A percentile compares a stretch with the other conserved stretches of the same genome.
phyloP scores from a whole-genome alignment of 1,284 basidiomycete species.

The Melampsora occidentalis region DNA sequence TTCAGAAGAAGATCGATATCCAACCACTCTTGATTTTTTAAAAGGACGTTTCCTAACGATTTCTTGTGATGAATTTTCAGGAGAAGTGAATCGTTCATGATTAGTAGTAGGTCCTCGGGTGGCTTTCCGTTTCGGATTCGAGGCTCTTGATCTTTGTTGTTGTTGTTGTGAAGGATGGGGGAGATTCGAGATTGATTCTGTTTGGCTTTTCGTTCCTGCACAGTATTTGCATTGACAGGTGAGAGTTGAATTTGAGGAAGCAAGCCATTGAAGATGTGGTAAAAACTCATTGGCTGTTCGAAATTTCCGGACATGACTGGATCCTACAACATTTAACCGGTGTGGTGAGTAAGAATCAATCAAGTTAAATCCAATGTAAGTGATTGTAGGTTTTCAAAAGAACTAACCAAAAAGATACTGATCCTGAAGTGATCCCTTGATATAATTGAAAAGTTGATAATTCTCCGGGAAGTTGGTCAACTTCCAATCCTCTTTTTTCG shows the following conservation, averaged over 20 bases:
- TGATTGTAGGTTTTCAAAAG: background rate
- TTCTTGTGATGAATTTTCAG: background rate
- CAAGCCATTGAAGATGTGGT: constrained; percentile 30
- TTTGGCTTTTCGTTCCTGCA: constrained; percentile 63
- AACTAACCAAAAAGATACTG: constrained; percentile 27
- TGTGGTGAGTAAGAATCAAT: too few relatives aligned
- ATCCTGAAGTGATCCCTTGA: constrained; percentile 10
- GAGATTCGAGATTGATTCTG: constrained; percentile 64
- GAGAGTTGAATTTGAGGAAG: constrained; percentile 45
- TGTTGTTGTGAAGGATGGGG: constrained; percentile 53
- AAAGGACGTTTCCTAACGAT: background rate
- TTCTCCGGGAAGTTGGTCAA: constrained; percentile 24
- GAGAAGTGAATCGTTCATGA: background rate
- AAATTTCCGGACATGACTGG: constrained; percentile 13
- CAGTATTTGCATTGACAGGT: constrained; percentile 77
- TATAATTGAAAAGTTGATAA: constrained; percentile 38
- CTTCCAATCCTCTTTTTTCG: constrained; percentile 20
- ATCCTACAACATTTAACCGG: background rate
- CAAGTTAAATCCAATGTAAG: too few relatives aligned
- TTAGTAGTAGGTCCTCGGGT: background rate
- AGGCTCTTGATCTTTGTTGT: background rate
- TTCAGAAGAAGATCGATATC: background rate
- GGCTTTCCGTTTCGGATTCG: background rate
- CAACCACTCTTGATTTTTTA: background rate
- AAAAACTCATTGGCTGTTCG: constrained; percentile 34